A percentile compares a stretch with the other conserved stretches of the same genome.
Evolutionary conservation across 768 basidiomycete genomes (phyloP).

Genomic region (Amanita muscaria): DNA sequence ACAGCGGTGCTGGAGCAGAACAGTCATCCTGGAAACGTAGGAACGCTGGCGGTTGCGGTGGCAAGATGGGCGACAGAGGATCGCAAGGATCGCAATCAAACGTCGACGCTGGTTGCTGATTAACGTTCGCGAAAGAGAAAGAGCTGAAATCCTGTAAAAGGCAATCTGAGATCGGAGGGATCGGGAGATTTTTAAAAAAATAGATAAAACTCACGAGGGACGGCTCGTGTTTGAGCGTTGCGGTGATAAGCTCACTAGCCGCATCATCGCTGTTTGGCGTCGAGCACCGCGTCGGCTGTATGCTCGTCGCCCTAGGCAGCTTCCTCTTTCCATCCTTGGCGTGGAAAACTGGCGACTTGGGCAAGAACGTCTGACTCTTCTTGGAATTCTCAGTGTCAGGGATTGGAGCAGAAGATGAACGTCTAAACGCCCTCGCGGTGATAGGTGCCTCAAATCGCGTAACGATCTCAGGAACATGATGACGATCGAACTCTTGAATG

Average conservation of each 20-base stretch:
- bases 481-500: slow-evolving; percentile 45
- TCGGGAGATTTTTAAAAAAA: slow-evolving; percentile 3
- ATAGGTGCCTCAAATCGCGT: slow-evolving; percentile 69
- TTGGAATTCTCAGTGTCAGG: slow-evolving; percentile 21
- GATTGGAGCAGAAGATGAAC: slow-evolving; percentile 46
- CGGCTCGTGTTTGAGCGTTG: slow-evolving; percentile 32
- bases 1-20: slow-evolving; percentile 1
- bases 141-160: slow-evolving; percentile 33
- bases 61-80: slow-evolving; percentile 14
- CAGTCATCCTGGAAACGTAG: neutral
- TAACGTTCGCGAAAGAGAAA: slow-evolving; percentile 37
- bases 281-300: slow-evolving; percentile 26
- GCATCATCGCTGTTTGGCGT: slow-evolving; percentile 17
- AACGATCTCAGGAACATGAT: slow-evolving; percentile 49
- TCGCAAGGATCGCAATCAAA: slow-evolving; percentile 26
- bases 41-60: neutral
- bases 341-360: slow-evolving; percentile 15
- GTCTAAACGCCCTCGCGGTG: slow-evolving; percentile 53
- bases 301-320: slow-evolving; percentile 28
- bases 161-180: neutral
- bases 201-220: slow-evolving; percentile 36
- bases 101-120: slow-evolving; percentile 19
- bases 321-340: slow-evolving; percentile 12
- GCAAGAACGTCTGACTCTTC: slow-evolving; percentile 26
- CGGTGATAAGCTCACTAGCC: slow-evolving; percentile 19